phyloP scores from a whole-genome alignment of 1,284 basidiomycete species.

The Ganoderma lucidum region DNA sequence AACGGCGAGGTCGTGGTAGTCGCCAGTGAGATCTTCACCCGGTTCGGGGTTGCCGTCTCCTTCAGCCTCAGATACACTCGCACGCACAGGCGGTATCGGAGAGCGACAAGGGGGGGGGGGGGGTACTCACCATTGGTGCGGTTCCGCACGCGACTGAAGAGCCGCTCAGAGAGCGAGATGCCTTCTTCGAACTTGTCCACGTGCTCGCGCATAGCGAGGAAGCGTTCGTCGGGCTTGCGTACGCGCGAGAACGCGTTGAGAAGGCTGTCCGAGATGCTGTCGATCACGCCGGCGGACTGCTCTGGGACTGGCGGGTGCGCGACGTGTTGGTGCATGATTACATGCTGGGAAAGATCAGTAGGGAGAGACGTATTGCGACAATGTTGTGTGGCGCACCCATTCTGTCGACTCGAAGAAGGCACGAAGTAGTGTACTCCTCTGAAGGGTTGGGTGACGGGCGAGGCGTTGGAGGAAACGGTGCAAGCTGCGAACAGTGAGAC shows the following conservation, averaged over 20 bases:
- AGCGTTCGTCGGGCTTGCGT: conserved; percentile 96
- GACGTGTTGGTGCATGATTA: conserved; percentile 94
- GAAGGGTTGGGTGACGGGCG: conserved; percentile 93
- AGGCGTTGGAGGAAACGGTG: conserved; percentile 94
- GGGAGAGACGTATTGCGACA: conserved; percentile 15
- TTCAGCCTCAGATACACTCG: conserved; percentile 75
- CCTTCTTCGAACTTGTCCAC: conserved; percentile 98
- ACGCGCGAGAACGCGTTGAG: conserved; percentile 96
- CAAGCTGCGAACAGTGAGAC: conserved; percentile 60
- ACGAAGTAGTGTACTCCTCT: conserved; percentile 87
- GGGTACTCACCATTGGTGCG: conserved; percentile 85
- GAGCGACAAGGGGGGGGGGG: conserved; percentile 26
- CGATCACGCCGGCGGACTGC: conserved; percentile 82
- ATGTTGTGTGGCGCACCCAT: conserved; percentile 75
- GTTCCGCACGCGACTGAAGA: conserved; percentile 78
- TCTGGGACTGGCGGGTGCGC: conserved; percentile 89
- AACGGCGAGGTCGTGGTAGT: conserved; percentile 97
- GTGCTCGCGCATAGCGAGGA: conserved; percentile 88
- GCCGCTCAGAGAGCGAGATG: conserved; percentile 79
- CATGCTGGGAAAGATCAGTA: conserved; percentile 64
- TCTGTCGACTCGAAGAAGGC: conserved; percentile 97
- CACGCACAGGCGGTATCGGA: conserved; percentile 40
- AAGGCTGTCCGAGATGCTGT: conserved; percentile 95
- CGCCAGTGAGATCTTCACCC: conserved; percentile 90
- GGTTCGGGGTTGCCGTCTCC: conserved; percentile 80